phyloP scores from a whole-genome alignment of 306 rosid species.

The Citrullus mucosospermus region DNA sequence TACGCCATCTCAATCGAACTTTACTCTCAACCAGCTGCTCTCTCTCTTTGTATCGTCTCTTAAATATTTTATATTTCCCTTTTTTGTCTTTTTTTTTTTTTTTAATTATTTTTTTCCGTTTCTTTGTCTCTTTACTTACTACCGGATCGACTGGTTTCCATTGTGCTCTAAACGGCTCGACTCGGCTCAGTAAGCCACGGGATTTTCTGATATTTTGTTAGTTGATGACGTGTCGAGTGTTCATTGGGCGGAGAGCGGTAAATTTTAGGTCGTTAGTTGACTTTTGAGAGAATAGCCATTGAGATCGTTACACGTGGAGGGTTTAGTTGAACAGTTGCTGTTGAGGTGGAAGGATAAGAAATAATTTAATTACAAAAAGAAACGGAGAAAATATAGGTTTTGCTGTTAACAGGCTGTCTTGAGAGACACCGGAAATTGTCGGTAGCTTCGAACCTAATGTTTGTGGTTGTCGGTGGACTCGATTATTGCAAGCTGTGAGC shows the following conservation, averaged over 20 bases:
- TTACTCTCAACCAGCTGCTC: slow-evolving; percentile 8
- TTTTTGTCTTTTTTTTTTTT: neutral
- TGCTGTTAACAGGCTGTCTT: slow-evolving; percentile 36
- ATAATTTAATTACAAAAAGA: neutral
- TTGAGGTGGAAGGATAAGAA: neutral
- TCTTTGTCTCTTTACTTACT: neutral
- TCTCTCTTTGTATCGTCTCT: slow-evolving; percentile 2
- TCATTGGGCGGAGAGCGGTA: neutral
- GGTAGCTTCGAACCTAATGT: slow-evolving; percentile 12
- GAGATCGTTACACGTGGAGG: neutral
- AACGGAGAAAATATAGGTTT: neutral
- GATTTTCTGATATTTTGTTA: neutral
- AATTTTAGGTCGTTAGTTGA: neutral
- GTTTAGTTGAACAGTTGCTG: slow-evolving; percentile 1
- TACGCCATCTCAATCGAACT: slow-evolving; percentile 32
- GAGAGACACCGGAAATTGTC: slow-evolving; percentile 24
- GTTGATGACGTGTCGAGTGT: neutral
- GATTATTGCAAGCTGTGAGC: neutral
- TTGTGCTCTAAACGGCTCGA: neutral
- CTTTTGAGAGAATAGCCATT: neutral
- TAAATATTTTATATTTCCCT: neutral
- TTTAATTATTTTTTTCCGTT: neutral
- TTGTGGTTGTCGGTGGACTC: slow-evolving; percentile 50
- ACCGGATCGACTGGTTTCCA: slow-evolving; percentile 3
- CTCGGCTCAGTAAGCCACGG: neutral